Base-by-base conservation (phyloP, 306 rosid genomes). In the Sesbania bispinosa region DNA sequence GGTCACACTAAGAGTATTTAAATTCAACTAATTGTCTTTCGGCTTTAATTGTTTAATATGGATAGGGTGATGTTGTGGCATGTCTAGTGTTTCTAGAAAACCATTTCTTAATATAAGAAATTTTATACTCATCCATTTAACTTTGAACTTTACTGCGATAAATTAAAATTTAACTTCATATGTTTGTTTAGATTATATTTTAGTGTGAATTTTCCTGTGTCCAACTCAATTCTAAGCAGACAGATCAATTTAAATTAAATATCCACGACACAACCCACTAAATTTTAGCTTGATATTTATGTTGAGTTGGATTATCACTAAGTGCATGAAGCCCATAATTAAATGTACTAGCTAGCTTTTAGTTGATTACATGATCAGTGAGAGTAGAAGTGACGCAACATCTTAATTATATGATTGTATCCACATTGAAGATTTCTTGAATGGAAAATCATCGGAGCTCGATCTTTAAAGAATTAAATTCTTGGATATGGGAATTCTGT, bases 271-370 rank as follows among this genome's bases (percentile, higher is more conserved):
- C 19, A 51, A 29, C 24, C 80, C 78, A 74, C 81, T 66, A 35
- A 55, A 29, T n/a, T 30, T 54, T 54, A 14, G 24, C 21, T 46
- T 43, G 47, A 74, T 82, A 53, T 82, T 70, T 79, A 43, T 58
- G 85, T 74, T 81, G 81, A 83, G 85, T 81, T 74, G 87, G 96
- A 83, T 66, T 66, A 39, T 81, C 92, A 85, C 88, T 79, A 54
- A 32, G 59, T 72, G 67, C 59, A 32, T n/a, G 71, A 26, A 59
- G 68, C 79, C 52, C 76, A 74, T 71, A 32, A 46, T 58, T 57
- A 52, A 33, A 64, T 53, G 46, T 65, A 27, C 42, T 66, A 9
- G 33, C 27, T 57, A 41, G 4, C 0, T 81, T 74, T 76, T 42
- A 45, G 67, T 72, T 67, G 76, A 72, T 41, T 65, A 66, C 74